Conservation (phyloP, 345 rosid species). For the Aegle marmelos region DNA sequence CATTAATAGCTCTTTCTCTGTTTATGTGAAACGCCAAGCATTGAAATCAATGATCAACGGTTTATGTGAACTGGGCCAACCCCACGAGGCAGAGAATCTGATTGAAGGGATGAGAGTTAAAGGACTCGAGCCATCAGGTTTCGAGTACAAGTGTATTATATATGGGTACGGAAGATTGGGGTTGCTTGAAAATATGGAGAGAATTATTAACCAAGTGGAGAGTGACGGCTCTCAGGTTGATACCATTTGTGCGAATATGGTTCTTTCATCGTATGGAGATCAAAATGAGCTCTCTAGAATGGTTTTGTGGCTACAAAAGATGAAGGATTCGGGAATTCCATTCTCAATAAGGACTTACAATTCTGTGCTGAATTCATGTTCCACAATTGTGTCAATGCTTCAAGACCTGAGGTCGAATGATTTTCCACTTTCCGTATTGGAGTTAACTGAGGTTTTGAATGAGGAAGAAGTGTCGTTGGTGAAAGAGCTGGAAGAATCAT, state of each 20-base stretch:
- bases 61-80: conserved; percentile 61
- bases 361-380: conserved; percentile 74
- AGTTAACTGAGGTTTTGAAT: conserved; percentile 39
- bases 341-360: conserved; percentile 66
- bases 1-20: conserved; percentile 43
- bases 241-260: conserved; percentile 70
- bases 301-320: conserved; percentile 58
- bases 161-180: conserved; percentile 73
- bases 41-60: conserved; percentile 61
- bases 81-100: conserved; percentile 54
- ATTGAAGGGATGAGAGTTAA: conserved; percentile 43
- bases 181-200: conserved; percentile 60
- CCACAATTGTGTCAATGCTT: conserved; percentile 35
- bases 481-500: conserved; percentile 41
- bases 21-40: conserved; percentile 58
- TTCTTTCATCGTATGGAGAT: conserved; percentile 75
- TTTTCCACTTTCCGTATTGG: conserved; percentile 45
- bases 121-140: conserved; percentile 43
- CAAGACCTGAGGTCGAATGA: conserved; percentile 21
- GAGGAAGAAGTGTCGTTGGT: conserved; percentile 53
- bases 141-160: conserved; percentile 51
- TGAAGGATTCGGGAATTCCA: conserved; percentile 46
- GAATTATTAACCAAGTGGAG: conserved; percentile 42
- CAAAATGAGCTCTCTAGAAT: conserved; percentile 49
- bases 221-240: conserved; percentile 49